Conservation (phyloP, 495 filamentous ascomycete species). For the Penicillium mononematosum region DNA sequence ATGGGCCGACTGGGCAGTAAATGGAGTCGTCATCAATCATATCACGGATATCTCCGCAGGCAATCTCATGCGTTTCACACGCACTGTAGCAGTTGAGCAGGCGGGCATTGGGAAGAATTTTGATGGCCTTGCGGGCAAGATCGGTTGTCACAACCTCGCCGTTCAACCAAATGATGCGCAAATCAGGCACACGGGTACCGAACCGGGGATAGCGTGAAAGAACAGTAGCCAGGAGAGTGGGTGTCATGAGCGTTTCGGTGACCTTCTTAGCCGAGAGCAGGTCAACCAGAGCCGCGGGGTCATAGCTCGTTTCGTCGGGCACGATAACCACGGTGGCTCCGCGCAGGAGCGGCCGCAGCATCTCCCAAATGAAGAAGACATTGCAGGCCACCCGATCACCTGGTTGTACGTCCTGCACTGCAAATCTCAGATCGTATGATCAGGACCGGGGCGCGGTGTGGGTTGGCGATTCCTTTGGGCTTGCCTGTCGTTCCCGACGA, state of each 20-base stretch:
- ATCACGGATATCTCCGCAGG: constrained; percentile 65
- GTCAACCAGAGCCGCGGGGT: constrained; percentile 64
- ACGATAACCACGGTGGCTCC: constrained; percentile 66
- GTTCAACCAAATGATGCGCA: constrained; percentile 66
- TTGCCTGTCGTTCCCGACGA: constrained; percentile 66
- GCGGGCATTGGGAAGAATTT: constrained; percentile 60
- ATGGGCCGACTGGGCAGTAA: constrained; percentile 62
- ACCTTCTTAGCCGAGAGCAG: constrained; percentile 54
- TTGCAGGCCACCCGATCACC: constrained; percentile 71
- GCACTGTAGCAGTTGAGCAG: constrained; percentile 71
- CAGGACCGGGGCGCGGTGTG: constrained; percentile 63
- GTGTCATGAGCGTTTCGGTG: constrained; percentile 74
- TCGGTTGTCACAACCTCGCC: constrained; percentile 71
- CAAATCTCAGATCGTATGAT: constrained; percentile 64
- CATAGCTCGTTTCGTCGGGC: constrained; percentile 67
- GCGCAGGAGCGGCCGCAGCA: constrained; percentile 64
- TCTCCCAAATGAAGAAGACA: constrained; percentile 75
- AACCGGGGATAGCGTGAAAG: constrained; percentile 60
- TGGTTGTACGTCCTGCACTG: constrained; percentile 56
- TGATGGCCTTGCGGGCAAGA: constrained; percentile 58
- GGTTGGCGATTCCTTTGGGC: constrained; percentile 69
- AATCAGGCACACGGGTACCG: constrained; percentile 52
- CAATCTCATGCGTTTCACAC: constrained; percentile 71
- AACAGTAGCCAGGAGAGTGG: constrained; percentile 63
- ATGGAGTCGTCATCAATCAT: constrained; percentile 54